Conservation (phyloP, 805 yeast genomes). For the Wickerhamomyces sydowiorum region DNA sequence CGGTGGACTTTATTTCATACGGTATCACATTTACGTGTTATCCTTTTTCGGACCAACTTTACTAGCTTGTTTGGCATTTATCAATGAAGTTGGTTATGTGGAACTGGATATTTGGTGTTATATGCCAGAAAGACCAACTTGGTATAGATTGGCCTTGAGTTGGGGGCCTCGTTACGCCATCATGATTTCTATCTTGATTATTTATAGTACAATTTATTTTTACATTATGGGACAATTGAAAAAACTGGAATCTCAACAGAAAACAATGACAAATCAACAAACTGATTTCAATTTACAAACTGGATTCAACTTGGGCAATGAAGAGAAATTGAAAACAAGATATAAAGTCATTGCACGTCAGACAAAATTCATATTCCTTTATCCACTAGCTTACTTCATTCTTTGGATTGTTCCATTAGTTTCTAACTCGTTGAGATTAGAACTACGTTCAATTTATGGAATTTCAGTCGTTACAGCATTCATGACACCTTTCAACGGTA, state of each 20-base stretch:
- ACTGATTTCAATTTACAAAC: conserved; percentile 3
- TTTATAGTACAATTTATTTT: conserved; percentile 66
- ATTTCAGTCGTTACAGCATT: conserved; percentile 63
- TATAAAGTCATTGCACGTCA: conserved; percentile 68
- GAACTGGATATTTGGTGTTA: conserved; percentile 75
- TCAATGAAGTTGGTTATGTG: conserved; percentile 48
- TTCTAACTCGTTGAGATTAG: conserved; percentile 49
- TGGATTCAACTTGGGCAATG: conserved; percentile 21
- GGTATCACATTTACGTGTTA: conserved; percentile 52
- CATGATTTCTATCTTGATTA: conserved; percentile 51
- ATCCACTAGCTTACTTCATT: conserved; percentile 76
- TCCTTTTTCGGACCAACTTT: conserved; percentile 58
- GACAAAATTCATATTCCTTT: conserved; percentile 72
- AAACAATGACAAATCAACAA: neutral
- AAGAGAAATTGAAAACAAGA: conserved; percentile 46
- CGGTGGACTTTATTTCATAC: conserved; percentile 64
- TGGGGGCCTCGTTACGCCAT: conserved; percentile 81
- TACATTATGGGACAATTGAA: conserved; percentile 55
- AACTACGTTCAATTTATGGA: conserved; percentile 54
- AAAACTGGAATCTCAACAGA: conserved; percentile 10
- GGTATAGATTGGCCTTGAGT: conserved; percentile 68
- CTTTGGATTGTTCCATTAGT: conserved; percentile 81
- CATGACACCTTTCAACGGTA: conserved; percentile 76
- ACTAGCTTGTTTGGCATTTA: conserved; percentile 68
- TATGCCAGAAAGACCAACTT: conserved; percentile 62